Evolutionary conservation across 1,139 yeast genomes (phyloP).

Genomic region (Debaryomycetaceae sp.): DNA sequence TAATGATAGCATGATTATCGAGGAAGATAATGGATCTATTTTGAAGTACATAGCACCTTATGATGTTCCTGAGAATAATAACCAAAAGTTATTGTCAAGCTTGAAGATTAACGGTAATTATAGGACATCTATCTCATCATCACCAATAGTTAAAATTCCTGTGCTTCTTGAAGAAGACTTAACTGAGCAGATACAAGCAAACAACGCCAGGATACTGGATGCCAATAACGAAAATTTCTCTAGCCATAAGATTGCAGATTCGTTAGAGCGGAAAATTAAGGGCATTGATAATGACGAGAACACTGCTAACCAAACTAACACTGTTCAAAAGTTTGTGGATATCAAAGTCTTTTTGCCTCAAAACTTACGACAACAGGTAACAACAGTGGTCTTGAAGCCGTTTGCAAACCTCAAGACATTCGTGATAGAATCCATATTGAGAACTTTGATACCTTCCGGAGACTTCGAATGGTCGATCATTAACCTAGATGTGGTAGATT

Average conservation of each 20-base stretch:
- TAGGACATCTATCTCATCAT: neutral
- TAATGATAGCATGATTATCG: neutral
- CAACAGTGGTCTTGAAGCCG: conserved; percentile 30
- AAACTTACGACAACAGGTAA: conserved; percentile 35
- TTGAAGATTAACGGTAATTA: conserved; percentile 1
- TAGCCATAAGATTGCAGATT: neutral
- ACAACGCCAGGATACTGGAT: conserved; percentile 17
- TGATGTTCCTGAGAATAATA: conserved; percentile 11
- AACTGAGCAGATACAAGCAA: conserved; percentile 17
- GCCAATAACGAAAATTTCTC: neutral
- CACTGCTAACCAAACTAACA: neutral
- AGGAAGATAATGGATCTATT: neutral
- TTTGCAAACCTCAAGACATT: conserved; percentile 30
- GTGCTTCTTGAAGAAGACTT: conserved; percentile 21
- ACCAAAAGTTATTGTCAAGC: conserved; percentile 11
- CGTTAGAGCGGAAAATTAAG: neutral
- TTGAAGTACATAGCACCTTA: conserved; percentile 12
- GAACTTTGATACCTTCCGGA: conserved; percentile 8
- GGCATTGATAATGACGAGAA: neutral
- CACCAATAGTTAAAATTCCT: conserved; percentile 15
- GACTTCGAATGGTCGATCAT: conserved; percentile 27
- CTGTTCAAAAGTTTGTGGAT: conserved; percentile 12
- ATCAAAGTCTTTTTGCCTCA: conserved; percentile 27
- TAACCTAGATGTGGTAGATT: conserved; percentile 25
- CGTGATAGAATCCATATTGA: conserved; percentile 28